Evolutionary conservation across 2,329 filamentous ascomycete genomes (phyloP), one percentile per base, ranked within the genome.

Genomic region (Monilinia laxa): DNA sequence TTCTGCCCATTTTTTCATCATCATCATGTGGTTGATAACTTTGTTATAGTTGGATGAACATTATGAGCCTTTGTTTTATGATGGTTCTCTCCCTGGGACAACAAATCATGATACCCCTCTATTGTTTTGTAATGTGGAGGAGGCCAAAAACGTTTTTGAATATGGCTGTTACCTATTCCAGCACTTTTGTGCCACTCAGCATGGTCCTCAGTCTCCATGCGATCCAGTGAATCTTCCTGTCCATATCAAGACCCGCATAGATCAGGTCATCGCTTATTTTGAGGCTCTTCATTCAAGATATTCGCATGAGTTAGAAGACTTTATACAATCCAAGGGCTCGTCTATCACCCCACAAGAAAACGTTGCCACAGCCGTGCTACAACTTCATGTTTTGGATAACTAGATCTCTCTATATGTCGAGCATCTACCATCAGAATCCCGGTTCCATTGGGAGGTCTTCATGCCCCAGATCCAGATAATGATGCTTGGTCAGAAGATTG

Each of bases 351-450:
- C 12, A 1, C 40, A 56, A 40, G 54, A 57, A 57, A 3, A 42
- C 10, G 18, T 57, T n/a, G 54, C 35, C n/a, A 35, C 35, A 16
- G 54, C 62, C 25, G 65, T 68, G 6, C 31, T 69, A 42, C 59
- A 64, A 38, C 65, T 70, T 6, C 68, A 70, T 52, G 38, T 67
- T 3, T 49, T 70, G 20, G 65, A 49, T 28, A 25, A 45, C 7
- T 16, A 59, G 54, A 53, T 68, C 54, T 42, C 60, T 45, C n/a
- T 68, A 14, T 47, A 68, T 53, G 9, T 65, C 28, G 63, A 69
- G 40, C 53, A 62, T 38, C 45, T 64, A 35, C 58, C 57, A 23
- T 52, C 42, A 55, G 28, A 12, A 10, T 18, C 28, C 23, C 62
- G 49, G 5, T 47, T 25, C 45, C 49, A n/a, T 11, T 45, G n/a